Evolutionary conservation across 345 rosid species (phyloP).

Genomic region (Geranium rotundifolium): DNA sequence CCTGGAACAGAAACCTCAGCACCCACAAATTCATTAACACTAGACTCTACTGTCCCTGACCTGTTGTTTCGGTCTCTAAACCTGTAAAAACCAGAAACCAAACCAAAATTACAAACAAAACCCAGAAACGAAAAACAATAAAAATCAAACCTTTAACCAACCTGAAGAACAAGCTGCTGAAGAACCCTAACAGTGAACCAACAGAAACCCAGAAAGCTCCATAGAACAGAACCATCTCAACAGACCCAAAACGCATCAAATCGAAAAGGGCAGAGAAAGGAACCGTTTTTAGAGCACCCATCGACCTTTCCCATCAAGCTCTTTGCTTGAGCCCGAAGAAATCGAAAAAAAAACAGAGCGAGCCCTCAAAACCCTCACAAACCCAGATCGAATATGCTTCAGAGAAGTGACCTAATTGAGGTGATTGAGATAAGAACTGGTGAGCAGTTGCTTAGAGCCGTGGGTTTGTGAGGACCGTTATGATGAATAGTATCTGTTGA

Average conservation of each 20-base stretch:
- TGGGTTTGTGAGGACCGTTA: neutral
- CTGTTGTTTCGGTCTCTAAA: neutral
- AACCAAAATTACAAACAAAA: neutral
- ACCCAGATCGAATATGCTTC: conserved; percentile 26
- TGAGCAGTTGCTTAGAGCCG: neutral
- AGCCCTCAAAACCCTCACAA: conserved; percentile 20
- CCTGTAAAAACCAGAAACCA: neutral
- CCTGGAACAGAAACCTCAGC: neutral
- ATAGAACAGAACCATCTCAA: conserved; percentile 20
- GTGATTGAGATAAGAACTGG: neutral
- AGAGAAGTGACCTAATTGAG: neutral
- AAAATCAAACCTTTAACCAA: conserved; percentile 5
- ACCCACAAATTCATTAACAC: neutral
- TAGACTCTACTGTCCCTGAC: neutral
- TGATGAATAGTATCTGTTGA: neutral
- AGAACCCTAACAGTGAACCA: conserved; percentile 27
- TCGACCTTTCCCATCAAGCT: conserved; percentile 26
- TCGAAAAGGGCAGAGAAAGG: conserved; percentile 12
- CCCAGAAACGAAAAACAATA: neutral
- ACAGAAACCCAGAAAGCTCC: conserved; percentile 37
- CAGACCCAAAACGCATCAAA: conserved; percentile 25
- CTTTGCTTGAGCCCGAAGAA: conserved; percentile 30
- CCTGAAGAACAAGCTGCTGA: conserved; percentile 28
- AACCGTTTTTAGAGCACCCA: conserved; percentile 17
- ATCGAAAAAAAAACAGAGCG: conserved; percentile 8